Conservation (phyloP, 2,329 filamentous ascomycete species). For the Dactylonectria macrodidyma region DNA sequence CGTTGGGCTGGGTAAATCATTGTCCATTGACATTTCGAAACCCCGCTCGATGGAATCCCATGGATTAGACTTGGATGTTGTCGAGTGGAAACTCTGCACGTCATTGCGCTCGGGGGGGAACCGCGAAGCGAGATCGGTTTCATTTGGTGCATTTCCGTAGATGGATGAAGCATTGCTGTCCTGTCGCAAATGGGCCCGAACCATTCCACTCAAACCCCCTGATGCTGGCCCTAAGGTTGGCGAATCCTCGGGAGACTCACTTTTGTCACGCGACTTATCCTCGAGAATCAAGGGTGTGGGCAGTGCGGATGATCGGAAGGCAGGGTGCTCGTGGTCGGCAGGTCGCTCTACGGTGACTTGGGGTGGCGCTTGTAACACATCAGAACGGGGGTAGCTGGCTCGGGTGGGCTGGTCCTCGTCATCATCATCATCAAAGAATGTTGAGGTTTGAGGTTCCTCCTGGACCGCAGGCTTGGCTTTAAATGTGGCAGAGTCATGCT, state of each 20-base stretch:
- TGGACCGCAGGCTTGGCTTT: slow-evolving; percentile 50
- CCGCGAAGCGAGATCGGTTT: slow-evolving; percentile 48
- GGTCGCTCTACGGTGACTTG: slow-evolving; percentile 62
- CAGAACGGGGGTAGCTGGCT: slow-evolving; percentile 15
- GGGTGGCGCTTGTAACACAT: slow-evolving; percentile 46
- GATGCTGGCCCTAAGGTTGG: slow-evolving; percentile 80
- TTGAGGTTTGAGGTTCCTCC: slow-evolving; percentile 53
- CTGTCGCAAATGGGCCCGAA: slow-evolving; percentile 86
- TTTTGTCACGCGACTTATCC: slow-evolving; percentile 28
- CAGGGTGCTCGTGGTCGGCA: slow-evolving; percentile 68
- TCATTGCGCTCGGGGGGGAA: slow-evolving; percentile 56
- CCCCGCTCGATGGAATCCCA: slow-evolving; percentile 59
- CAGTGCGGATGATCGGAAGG: slow-evolving; percentile 63
- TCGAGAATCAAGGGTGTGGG: slow-evolving; percentile 60
- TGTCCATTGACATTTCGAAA: slow-evolving; percentile 46
- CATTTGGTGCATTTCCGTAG: slow-evolving; percentile 67
- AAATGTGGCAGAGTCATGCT: slow-evolving; percentile 47
- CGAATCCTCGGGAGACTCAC: slow-evolving; percentile 69
- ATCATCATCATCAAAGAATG: slow-evolving; percentile 63
- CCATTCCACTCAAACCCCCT: slow-evolving; percentile 81
- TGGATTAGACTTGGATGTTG: slow-evolving; percentile 57
- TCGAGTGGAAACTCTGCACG: slow-evolving; percentile 33
- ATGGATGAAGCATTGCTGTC: slow-evolving; percentile 88
- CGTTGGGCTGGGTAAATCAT: slow-evolving; percentile 41
- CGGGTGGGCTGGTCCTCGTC: slow-evolving; percentile 56